Conservation (phyloP, 2,329 filamentous ascomycete genomes). For the Zarea fungicola region DNA sequence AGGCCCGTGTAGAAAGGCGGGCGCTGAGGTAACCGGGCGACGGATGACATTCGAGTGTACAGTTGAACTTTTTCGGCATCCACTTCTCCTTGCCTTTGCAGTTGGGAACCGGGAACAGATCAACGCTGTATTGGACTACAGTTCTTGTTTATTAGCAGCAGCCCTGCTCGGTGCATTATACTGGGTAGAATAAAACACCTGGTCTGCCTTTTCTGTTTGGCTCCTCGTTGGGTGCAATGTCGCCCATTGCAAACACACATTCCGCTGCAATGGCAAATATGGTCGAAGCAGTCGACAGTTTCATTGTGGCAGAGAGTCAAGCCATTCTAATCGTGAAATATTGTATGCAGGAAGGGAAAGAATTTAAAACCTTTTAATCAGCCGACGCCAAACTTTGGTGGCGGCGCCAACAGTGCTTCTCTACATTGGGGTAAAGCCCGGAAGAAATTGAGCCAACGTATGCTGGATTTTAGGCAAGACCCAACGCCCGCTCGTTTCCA, state of each 20-base stretch:
- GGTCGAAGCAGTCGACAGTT: background rate
- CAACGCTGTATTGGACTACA: background rate
- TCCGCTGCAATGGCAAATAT: background rate
- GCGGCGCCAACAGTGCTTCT: too few relatives aligned
- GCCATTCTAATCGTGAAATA: too few relatives aligned
- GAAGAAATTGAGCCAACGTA: too few relatives aligned
- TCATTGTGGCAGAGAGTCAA: background rate
- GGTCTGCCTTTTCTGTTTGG: too few relatives aligned
- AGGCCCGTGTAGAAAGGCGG: background rate
- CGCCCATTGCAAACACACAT: background rate
- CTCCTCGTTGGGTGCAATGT: background rate
- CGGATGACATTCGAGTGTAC: background rate
- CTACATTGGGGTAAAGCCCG: too few relatives aligned
- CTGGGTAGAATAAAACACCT: too few relatives aligned
- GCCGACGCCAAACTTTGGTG: too few relatives aligned
- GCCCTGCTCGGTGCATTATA: too few relatives aligned
- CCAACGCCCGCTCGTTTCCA: conserved; percentile 2
- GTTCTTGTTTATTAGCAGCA: too few relatives aligned
- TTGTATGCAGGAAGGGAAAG: too few relatives aligned
- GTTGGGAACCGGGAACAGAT: background rate
- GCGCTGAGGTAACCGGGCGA: background rate
- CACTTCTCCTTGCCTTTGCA: background rate
- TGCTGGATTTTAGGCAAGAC: background rate
- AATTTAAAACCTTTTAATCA: too few relatives aligned
- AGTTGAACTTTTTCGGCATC: background rate